Conservation (phyloP, 805 yeast genomes). For the Candida chilensis region DNA sequence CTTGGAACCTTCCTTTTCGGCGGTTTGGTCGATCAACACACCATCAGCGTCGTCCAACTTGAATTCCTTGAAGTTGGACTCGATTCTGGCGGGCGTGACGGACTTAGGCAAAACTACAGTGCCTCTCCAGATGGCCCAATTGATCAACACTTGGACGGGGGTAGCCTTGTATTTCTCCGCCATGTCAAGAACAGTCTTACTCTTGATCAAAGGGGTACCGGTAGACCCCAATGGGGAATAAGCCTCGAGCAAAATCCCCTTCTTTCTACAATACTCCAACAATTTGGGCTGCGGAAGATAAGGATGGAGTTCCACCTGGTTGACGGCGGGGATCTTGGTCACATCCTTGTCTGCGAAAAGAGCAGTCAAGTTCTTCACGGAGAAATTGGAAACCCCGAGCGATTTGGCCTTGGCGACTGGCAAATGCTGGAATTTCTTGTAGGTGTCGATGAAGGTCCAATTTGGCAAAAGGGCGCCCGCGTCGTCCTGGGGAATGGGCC, state of each 20-base stretch:
- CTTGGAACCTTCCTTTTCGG: constrained; percentile 15
- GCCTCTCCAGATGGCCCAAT: constrained; percentile 29
- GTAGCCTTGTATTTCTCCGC: constrained; percentile 20
- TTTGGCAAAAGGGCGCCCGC: constrained; percentile 20
- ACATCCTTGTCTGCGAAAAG: constrained; percentile 27
- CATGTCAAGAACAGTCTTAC: constrained; percentile 14
- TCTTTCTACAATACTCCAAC: constrained; percentile 8
- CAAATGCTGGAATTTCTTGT: constrained; percentile 54
- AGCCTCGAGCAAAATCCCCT: constrained; percentile 14
- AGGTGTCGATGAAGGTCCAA: constrained; percentile 43
- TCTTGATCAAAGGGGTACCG: constrained; percentile 24
- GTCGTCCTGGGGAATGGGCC: constrained; percentile 22
- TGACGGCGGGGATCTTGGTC: constrained; percentile 27
- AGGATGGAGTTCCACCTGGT: constrained; percentile 22
- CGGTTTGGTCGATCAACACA: too few relatives aligned
- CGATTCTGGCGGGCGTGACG: background rate
- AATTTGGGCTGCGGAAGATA: constrained; percentile 18
- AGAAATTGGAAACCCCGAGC: constrained; percentile 28
- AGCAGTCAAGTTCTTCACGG: too few relatives aligned
- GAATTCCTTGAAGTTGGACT: background rate
- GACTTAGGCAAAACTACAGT: constrained; percentile 15
- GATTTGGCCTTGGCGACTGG: constrained; percentile 21
- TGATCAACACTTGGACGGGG: constrained; percentile 23
- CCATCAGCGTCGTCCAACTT: too few relatives aligned
- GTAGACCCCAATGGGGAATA: constrained; percentile 22